phyloP scores from a whole-genome alignment of 2,329 filamentous ascomycete species.

The Penicillium sp. region DNA sequence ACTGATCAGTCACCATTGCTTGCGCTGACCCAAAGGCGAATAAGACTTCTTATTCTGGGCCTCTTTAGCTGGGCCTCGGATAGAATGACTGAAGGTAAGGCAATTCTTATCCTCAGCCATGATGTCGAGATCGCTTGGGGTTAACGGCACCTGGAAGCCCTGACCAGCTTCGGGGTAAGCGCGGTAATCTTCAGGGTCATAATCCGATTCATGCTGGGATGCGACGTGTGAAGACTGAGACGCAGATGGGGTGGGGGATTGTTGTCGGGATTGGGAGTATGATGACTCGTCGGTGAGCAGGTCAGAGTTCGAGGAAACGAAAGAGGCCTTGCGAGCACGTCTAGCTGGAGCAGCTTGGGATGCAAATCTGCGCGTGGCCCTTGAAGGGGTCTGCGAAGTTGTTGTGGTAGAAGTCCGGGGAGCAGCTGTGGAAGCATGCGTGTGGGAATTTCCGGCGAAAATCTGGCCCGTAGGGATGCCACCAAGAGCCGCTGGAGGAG shows the following conservation, averaged over 20 bases:
- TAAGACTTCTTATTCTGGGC: not conserved
- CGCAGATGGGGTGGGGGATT: constrained; percentile 22
- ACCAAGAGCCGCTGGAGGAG: not conserved
- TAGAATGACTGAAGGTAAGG: constrained; percentile 55
- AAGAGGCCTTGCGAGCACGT: constrained; percentile 1
- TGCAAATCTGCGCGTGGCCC: not conserved
- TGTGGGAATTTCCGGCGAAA: not conserved
- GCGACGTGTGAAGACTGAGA: constrained; percentile 16
- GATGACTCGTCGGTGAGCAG: constrained; percentile 2
- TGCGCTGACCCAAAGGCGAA: not conserved
- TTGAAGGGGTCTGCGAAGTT: not conserved
- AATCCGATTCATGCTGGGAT: constrained; percentile 41
- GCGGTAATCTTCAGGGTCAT: constrained; percentile 54
- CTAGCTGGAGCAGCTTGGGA: not conserved
- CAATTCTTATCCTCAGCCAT: constrained; percentile 58
- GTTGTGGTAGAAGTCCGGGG: not conserved
- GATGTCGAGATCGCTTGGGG: constrained; percentile 60
- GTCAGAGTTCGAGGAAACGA: constrained; percentile 2
- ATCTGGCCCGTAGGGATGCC: not conserved
- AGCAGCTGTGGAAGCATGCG: not conserved
- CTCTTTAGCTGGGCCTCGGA: not conserved
- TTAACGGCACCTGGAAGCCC: constrained; percentile 57
- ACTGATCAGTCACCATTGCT: not conserved
- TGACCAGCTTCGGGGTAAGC: constrained; percentile 63
- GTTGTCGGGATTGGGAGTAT: not conserved